Percentiles rank a stretch among this genome's conserved stretches.
These are phyloP conservation scores for Mycena kentingensis DNA, from an alignment of 768 basidiomycete species.

Conservation along the genomic window DNA sequence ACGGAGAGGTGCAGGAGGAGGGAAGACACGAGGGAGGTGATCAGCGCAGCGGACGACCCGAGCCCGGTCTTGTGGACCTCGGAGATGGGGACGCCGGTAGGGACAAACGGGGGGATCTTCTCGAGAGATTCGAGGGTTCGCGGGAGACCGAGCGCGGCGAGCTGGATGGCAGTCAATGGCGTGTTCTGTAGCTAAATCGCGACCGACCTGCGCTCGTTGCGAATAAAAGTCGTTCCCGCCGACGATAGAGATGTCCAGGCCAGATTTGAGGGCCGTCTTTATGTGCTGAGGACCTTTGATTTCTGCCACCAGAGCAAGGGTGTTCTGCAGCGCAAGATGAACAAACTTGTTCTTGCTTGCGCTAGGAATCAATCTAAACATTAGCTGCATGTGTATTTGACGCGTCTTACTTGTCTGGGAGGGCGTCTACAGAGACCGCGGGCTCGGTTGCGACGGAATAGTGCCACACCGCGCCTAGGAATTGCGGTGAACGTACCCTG, in stretches of 20 bases:
- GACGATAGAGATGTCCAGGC: constrained; percentile 77
- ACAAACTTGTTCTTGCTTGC: constrained; percentile 87
- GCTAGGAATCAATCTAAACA: constrained; percentile 28
- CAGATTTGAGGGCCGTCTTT: constrained; percentile 46
- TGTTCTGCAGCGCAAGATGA: constrained; percentile 81
- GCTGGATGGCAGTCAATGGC: constrained; percentile 41
- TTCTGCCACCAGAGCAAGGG: constrained; percentile 69
- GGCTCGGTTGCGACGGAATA: constrained; percentile 56
- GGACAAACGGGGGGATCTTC: constrained; percentile 74
- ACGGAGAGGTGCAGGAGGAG: constrained; percentile 76
- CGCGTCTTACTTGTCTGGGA: constrained; percentile 41
- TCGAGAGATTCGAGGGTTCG: constrained; percentile 63
- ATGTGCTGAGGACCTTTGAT: constrained; percentile 47
- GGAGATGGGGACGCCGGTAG: constrained; percentile 65
- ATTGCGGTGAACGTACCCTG: constrained; percentile 88
- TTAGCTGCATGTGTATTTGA: constrained; percentile 15
- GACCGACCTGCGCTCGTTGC: constrained; percentile 76
- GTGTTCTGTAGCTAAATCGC: constrained; percentile 8
- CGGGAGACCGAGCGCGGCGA: constrained; percentile 61
- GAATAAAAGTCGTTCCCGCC: constrained; percentile 99
- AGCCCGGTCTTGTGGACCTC: constrained; percentile 98
- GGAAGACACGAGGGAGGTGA: constrained; percentile 89
- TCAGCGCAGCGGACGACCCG: constrained; percentile 95
- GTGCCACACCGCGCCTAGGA: constrained; percentile 75
- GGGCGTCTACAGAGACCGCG: constrained; percentile 35